Evolutionary conservation across 1,284 basidiomycete genomes (phyloP).

Genomic region (Chiua sp.): DNA sequence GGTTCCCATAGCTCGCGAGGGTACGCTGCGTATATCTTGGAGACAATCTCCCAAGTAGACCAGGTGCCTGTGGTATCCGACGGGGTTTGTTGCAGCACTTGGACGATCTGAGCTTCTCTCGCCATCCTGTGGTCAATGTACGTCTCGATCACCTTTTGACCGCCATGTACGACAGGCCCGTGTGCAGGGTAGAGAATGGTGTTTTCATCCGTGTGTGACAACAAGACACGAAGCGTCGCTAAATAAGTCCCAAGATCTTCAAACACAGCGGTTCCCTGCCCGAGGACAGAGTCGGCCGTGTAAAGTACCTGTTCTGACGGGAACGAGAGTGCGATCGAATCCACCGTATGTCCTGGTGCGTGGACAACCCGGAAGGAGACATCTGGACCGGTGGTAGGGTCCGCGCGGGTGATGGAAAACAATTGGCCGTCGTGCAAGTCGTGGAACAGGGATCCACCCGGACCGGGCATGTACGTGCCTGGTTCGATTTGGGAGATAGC

Average conservation of each 20-base stretch:
- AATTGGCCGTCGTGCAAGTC: slow-evolving; percentile 60
- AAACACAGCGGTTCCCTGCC: slow-evolving; percentile 91
- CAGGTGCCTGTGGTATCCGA: slow-evolving; percentile 40
- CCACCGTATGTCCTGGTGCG: slow-evolving; percentile 91
- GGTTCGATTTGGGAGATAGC: slow-evolving; percentile 50
- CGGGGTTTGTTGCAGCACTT: slow-evolving; percentile 51
- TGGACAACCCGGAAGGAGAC: slow-evolving; percentile 68
- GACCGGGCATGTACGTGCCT: slow-evolving; percentile 49
- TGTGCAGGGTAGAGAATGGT: slow-evolving; percentile 83
- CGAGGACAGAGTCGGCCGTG: slow-evolving; percentile 92
- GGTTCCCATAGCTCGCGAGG: slow-evolving; percentile 76
- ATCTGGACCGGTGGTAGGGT: neutral
- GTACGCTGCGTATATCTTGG: slow-evolving; percentile 70
- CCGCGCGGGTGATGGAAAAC: slow-evolving; percentile 40
- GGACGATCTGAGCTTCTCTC: slow-evolving; percentile 82
- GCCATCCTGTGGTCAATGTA: slow-evolving; percentile 87
- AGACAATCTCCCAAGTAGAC: slow-evolving; percentile 72
- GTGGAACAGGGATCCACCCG: slow-evolving; percentile 53
- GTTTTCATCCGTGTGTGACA: slow-evolving; percentile 50
- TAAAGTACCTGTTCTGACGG: slow-evolving; percentile 72
- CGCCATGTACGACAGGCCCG: slow-evolving; percentile 76
- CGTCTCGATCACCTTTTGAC: slow-evolving; percentile 60
- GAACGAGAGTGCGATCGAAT: slow-evolving; percentile 81
- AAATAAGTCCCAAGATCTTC: slow-evolving; percentile 84
- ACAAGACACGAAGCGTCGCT: slow-evolving; percentile 66